Percentiles rank a stretch among this genome's conserved stretches.
Evolutionary conservation across 495 filamentous ascomycete species (phyloP).

Genomic region (Aspergillus incahuasiensis): DNA sequence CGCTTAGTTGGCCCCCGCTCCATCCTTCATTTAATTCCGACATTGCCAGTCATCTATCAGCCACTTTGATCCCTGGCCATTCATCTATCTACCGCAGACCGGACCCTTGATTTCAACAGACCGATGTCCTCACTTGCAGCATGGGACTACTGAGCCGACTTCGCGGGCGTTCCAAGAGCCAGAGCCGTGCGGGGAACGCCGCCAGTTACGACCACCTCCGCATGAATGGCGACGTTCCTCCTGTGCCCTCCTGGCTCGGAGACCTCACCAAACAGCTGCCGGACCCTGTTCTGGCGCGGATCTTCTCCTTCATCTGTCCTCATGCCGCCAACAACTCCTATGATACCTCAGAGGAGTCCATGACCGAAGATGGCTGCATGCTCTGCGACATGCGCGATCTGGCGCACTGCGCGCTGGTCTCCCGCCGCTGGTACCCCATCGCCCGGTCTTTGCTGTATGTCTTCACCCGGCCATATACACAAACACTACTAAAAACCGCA

Average conservation of each 20-base stretch:
- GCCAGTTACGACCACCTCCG: conserved; percentile 20
- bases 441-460: conserved; percentile 50
- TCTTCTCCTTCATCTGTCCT: conserved; percentile 81
- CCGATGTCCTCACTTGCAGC: conserved; percentile 9
- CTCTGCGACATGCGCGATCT: conserved; percentile 93
- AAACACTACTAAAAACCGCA: conserved; percentile 27
- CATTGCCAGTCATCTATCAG: not conserved
- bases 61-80: not conserved
- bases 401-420: conserved; percentile 69
- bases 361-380: conserved; percentile 83
- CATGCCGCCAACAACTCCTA: conserved; percentile 74
- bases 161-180: conserved; percentile 31
- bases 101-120: not conserved
- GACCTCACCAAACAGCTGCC: conserved; percentile 56
- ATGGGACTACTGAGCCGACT: conserved; percentile 40
- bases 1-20: conserved; percentile 10
- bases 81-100: not conserved
- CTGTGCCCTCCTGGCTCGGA: conserved; percentile 24
- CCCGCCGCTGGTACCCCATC: conserved; percentile 64
- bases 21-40: conserved; percentile 10
- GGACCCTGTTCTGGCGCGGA: conserved; percentile 57
- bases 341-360: conserved; percentile 74
- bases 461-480: not conserved
- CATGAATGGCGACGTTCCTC: conserved; percentile 12
- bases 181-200: conserved; percentile 30